Evolutionary conservation across 331 rosid genomes (phyloP).

Genomic region (Malus hybrid): DNA sequence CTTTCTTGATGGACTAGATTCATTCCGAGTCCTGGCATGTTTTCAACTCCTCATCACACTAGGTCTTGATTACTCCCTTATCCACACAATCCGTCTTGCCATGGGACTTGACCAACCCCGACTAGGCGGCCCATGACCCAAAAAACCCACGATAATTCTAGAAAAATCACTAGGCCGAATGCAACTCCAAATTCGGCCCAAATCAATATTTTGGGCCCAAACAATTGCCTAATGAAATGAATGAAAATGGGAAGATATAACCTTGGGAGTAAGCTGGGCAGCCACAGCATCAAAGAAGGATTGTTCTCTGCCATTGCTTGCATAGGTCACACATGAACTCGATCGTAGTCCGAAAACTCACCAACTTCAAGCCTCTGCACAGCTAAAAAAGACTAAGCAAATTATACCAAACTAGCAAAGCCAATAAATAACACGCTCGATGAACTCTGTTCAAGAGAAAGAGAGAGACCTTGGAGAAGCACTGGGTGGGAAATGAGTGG

Average conservation of each 20-base stretch:
- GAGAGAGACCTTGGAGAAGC: conserved; percentile 55
- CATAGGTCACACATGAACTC: conserved; percentile 44
- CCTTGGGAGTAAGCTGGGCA: conserved; percentile 80
- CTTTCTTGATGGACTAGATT: no score
- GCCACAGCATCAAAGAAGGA: conserved; percentile 77
- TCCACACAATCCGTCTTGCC: no score
- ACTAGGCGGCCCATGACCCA: no score
- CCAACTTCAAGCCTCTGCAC: conserved; percentile 70
- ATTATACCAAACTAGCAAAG: neutral
- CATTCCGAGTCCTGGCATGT: no score
- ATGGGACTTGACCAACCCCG: no score
- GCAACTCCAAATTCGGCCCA: no score
- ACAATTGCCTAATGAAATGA: neutral
- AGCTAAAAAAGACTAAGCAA: conserved; percentile 11
- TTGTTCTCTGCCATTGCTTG: conserved; percentile 51
- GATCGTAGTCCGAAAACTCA: conserved; percentile 70
- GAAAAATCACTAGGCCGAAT: no score
- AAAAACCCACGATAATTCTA: no score
- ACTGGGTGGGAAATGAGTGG: conserved; percentile 55
- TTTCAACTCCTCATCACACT: no score
- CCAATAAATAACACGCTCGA: neutral
- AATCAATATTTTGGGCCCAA: no score
- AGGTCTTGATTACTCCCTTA: no score
- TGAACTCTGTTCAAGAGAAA: neutral
- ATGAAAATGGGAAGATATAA: neutral